Percentiles rank a stretch among this genome's conserved stretches.
Evolutionary conservation across 192 early-diverging fungal genomes (phyloP).

Genomic region (Linnemannia schmuckeri): DNA sequence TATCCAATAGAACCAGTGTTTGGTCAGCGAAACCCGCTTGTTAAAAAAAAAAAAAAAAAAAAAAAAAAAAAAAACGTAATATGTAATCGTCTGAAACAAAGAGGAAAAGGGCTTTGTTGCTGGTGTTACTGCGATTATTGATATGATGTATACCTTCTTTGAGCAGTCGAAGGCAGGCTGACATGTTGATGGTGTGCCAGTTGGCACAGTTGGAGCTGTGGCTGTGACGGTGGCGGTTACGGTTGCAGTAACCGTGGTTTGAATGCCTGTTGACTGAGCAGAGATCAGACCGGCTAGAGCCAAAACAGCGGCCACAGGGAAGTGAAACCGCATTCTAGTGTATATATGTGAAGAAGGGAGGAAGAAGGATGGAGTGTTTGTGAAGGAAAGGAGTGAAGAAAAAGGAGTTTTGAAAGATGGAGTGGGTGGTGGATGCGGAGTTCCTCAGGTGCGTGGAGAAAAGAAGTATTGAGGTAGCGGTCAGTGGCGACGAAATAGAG

Average conservation of each 20-base stretch:
- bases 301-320: neutral
- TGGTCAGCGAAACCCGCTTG: no score
- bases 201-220: conserved; percentile 7
- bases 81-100: neutral
- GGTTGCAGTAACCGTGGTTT: neutral
- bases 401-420: neutral
- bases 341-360: neutral
- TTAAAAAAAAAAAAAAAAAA: no score
- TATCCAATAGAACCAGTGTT: neutral
- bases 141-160: neutral
- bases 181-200: conserved; percentile 12
- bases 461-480: neutral
- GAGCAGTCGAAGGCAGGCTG: conserved; percentile 41
- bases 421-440: neutral
- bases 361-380: neutral
- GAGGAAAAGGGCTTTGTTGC: neutral
- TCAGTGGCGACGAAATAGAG: neutral
- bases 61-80: no score
- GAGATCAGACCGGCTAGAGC: neutral
- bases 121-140: conserved; percentile 11
- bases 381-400: neutral
- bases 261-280: neutral
- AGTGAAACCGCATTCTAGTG: conserved; percentile 5
- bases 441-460: conserved; percentile 1
- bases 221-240: conserved; percentile 13